Evolutionary conservation across 2,329 filamentous ascomycete genomes (phyloP).

Genomic region (Chaetomiaceae sp.): DNA sequence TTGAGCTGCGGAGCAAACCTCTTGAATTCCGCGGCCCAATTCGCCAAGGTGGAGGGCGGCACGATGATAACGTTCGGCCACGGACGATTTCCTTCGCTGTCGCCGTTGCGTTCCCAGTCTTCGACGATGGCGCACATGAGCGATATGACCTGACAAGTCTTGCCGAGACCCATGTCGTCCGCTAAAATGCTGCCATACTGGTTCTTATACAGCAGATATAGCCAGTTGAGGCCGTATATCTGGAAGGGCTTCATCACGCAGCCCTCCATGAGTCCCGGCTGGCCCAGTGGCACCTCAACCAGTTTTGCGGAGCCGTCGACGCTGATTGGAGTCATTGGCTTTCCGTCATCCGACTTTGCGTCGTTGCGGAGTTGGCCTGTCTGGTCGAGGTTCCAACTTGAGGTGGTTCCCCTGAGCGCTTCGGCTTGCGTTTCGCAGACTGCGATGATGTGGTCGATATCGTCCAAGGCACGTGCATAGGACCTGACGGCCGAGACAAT

Average conservation of each 20-base stretch:
- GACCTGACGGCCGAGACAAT: slow-evolving; percentile 54
- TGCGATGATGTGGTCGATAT: slow-evolving; percentile 76
- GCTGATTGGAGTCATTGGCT: slow-evolving; percentile 42
- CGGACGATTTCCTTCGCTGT: slow-evolving; percentile 37
- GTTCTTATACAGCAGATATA: slow-evolving; percentile 75
- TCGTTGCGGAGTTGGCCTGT: slow-evolving; percentile 40
- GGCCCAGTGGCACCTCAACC: slow-evolving; percentile 46
- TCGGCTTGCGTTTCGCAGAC: slow-evolving; percentile 71
- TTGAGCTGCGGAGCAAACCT: slow-evolving; percentile 75
- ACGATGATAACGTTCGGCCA: slow-evolving; percentile 83
- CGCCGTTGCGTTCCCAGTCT: slow-evolving; percentile 41
- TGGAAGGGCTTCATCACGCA: slow-evolving; percentile 89
- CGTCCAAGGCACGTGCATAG: slow-evolving; percentile 75
- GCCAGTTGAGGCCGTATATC: slow-evolving; percentile 91
- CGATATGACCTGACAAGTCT: slow-evolving; percentile 94
- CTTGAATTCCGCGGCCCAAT: slow-evolving; percentile 89
- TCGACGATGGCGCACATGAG: slow-evolving; percentile 81
- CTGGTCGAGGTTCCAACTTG: slow-evolving; percentile 46
- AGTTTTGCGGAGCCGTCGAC: slow-evolving; percentile 30
- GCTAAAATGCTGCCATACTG: slow-evolving; percentile 85
- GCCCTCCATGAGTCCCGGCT: slow-evolving; percentile 74
- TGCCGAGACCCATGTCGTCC: slow-evolving; percentile 95
- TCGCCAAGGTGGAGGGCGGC: slow-evolving; percentile 88
- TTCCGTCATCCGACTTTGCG: slow-evolving; percentile 33
- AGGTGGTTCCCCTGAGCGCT: slow-evolving; percentile 43